Conservation (phyloP, 2,329 filamentous ascomycete genomes). For the Trichoderma brevicompactum region DNA sequence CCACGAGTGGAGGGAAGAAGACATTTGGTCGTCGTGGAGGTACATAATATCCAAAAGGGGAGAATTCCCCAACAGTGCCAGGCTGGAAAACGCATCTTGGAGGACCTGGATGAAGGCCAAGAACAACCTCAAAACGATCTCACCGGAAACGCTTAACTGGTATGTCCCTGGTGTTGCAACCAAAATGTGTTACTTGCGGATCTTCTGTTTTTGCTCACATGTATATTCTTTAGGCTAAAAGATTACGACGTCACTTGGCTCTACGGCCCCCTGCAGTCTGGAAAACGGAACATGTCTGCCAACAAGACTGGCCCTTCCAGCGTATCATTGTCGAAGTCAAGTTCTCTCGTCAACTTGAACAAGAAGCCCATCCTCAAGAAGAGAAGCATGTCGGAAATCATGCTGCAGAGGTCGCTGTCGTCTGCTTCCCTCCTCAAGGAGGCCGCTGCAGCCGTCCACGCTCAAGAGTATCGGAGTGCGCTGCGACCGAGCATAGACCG, state of each 20-base stretch:
- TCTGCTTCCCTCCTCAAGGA: conserved; percentile 88
- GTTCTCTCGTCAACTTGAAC: conserved; percentile 65
- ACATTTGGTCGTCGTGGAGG: conserved; percentile 97
- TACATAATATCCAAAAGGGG: conserved; percentile 82
- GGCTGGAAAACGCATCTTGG: conserved; percentile 96
- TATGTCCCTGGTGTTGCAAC: conserved; percentile 48
- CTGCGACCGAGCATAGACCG: conserved; percentile 63
- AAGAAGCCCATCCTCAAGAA: conserved; percentile 97
- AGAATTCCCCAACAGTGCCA: conserved; percentile 77
- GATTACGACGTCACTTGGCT: conserved; percentile 98
- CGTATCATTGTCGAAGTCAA: conserved; percentile 54
- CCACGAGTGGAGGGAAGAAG: conserved; percentile 91
- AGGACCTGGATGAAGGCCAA: conserved; percentile 95
- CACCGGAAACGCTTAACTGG: conserved; percentile 93
- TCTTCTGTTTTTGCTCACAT: conserved; percentile 35
- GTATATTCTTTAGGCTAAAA: conserved; percentile 71
- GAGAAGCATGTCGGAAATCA: conserved; percentile 92
- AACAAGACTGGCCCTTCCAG: conserved; percentile 49
- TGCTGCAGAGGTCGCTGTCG: conserved; percentile 87
- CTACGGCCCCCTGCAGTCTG: conserved; percentile 87
- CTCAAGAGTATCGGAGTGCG: conserved; percentile 67
- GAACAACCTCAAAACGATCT: conserved; percentile 82
- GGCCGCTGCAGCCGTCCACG: conserved; percentile 82
- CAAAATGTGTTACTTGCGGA: not conserved
- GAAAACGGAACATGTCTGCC: conserved; percentile 59